Evolutionary conservation across 805 yeast genomes (phyloP), one percentile per base, ranked within the genome.

Genomic region (Teunomyces gatunensis): DNA sequence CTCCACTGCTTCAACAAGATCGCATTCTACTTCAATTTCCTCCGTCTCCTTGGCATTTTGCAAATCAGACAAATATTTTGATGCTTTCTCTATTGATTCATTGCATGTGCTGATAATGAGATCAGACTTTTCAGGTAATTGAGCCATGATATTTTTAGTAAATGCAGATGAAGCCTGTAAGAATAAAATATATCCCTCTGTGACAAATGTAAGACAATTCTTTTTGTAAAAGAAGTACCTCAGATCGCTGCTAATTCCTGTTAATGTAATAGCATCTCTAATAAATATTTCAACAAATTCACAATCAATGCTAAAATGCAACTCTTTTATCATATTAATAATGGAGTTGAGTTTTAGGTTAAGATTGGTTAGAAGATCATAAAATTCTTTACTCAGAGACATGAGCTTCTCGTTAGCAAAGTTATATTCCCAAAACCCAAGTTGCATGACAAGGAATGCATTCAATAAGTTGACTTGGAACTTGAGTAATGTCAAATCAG

Each of bases 351-450:
- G n/a, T 6, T 25, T 20, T 21, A 37, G 11, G 7, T 37, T 29
- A 37, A 37, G 34, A 12, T 40, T 23, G 21, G 21, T 23, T 17
- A 40, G n/a, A 23, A 40, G 13, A 40, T 27, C 25, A 23, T 27
- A 40, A 40, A 23, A 21, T 6, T 12, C 13, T 12, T 17, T 18
- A 18, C 21, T 10, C 20, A 21, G 15, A 7, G 27, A 13, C 32
- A 17, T 13, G 9, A 42, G 7, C 9, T 20, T 27, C 5, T 50
- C 41, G n/a, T 28, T 42, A 5, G 40, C 45, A 36, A 45, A 46
- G 29, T 50, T 52, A 33, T 39, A 50, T 27, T 52, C 49, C 55
- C 55, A 52, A 23, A 52, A 44, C 12, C 33, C 41, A 21, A 33
- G 37, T 25, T 34, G 28, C 10, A 27, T 17, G 9, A 15, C 33